Conservation (phyloP, 148 eudicot genomes). For the Rhododendron simsii region DNA sequence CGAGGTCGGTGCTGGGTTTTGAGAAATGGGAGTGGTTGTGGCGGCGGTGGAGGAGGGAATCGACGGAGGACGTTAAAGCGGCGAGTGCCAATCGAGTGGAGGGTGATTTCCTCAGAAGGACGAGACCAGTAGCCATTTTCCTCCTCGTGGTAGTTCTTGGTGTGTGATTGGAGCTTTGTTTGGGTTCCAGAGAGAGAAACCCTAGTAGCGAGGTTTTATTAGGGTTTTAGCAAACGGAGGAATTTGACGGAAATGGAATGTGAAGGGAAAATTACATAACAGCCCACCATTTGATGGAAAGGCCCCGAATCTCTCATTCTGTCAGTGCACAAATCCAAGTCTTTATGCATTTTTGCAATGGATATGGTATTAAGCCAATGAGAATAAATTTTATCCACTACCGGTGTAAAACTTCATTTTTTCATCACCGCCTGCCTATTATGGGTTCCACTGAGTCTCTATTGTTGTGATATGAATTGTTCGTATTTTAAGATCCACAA, state of each 20-base stretch:
- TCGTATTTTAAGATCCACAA: too few relatives aligned
- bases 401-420: too few relatives aligned
- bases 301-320: too few relatives aligned
- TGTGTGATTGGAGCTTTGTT: not conserved
- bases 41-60: not conserved
- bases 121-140: constrained; percentile 3
- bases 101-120: not conserved
- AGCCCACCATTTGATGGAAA: not conserved
- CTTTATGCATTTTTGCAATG: too few relatives aligned
- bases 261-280: not conserved
- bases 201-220: constrained; percentile 1
- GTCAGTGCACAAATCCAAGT: too few relatives aligned
- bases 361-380: too few relatives aligned
- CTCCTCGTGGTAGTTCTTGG: not conserved
- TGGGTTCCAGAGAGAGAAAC: not conserved
- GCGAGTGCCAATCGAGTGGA: constrained; percentile 17
- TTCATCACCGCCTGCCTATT: too few relatives aligned
- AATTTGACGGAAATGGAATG: not conserved
- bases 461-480: too few relatives aligned
- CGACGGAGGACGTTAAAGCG: constrained; percentile 16
- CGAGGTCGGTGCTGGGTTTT: not conserved
- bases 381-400: too few relatives aligned
- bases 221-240: constrained; percentile 4
- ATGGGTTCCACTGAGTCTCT: too few relatives aligned
- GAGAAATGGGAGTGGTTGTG: not conserved